Evolutionary conservation across 148 eudicot species (phyloP), one percentile per base, ranked within the genome.

Genomic region (Chenopodium suecicum): DNA sequence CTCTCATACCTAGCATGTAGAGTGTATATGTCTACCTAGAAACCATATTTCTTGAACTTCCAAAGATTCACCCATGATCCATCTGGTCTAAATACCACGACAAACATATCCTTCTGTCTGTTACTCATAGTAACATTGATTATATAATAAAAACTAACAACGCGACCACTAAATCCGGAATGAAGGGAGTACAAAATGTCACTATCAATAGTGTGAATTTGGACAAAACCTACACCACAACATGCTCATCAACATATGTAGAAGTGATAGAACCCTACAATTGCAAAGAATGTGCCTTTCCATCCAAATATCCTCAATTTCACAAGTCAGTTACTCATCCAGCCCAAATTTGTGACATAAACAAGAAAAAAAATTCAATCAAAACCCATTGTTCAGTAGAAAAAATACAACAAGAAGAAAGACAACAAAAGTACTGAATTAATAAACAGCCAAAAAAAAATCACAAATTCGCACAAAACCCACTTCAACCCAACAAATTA

Each of bases 381-480:
- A 13, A 60, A 41, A 17, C 37, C 29, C 58, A 47, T 56, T 32
- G 27, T 4, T 29, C 0, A 41, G 44, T 31, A 11, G 4, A 67
- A 31, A 68, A 31, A 68, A 11, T 14, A 31, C 41, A 29, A 4
- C 41, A 68, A 66, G 4, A 23, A 65, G 4, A 3, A 66, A 65
- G 7, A 65, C 23, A 66, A 66, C 31, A 1, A 66, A 66, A 66
- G 32, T 66, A 66, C 29, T 27, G 29, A 27, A 27, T 27, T 27
- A 27, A 27, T 0, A 4, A 31, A 52, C 48, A 76, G 7, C 29
- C 4, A 32, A 44, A 78, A 31, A 31, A 22, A 74, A 22, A 58
- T 68, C 10, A 7, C 75, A 74, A 50, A 74, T 63, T 50, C 65
- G 23, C 74, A 50, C 60, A 52, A 80, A 80, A 70, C 76, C 83